phyloP scores from a whole-genome alignment of 2,329 filamentous ascomycete species.

The Orbilia ellipsospora region DNA sequence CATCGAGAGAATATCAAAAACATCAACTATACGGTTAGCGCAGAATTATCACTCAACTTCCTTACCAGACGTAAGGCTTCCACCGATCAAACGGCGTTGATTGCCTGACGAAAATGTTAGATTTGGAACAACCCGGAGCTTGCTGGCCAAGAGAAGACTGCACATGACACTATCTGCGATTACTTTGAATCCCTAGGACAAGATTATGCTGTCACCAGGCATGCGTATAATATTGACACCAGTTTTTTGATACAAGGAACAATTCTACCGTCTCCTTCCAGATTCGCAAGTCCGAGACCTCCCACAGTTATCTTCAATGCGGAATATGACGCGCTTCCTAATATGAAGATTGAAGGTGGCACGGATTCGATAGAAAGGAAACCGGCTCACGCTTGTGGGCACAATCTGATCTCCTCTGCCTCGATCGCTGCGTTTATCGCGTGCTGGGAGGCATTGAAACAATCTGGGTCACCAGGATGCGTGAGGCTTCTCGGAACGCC shows the following conservation, averaged over 20 bases:
- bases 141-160: constrained; percentile 66
- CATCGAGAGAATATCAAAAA: constrained; percentile 22
- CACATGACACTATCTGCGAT: constrained; percentile 66
- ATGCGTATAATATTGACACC: constrained; percentile 67
- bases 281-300: neutral
- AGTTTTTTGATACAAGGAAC: constrained; percentile 57
- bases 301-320: constrained; percentile 65
- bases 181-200: constrained; percentile 63
- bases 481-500: constrained; percentile 63
- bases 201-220: constrained; percentile 67
- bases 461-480: constrained; percentile 7
- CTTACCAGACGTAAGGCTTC: neutral
- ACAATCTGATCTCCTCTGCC: constrained; percentile 64
- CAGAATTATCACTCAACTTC: neutral
- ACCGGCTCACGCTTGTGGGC: constrained; percentile 65
- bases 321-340: constrained; percentile 60
- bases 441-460: constrained; percentile 28
- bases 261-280: neutral
- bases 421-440: constrained; percentile 63
- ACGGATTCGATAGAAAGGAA: constrained; percentile 62
- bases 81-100: neutral
- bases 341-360: constrained; percentile 58
- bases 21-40: constrained; percentile 19
- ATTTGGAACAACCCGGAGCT: constrained; percentile 69
- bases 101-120: constrained; percentile 37